phyloP scores from a whole-genome alignment of 2,329 filamentous ascomycete genomes.

The Alternaria metachromatica region DNA sequence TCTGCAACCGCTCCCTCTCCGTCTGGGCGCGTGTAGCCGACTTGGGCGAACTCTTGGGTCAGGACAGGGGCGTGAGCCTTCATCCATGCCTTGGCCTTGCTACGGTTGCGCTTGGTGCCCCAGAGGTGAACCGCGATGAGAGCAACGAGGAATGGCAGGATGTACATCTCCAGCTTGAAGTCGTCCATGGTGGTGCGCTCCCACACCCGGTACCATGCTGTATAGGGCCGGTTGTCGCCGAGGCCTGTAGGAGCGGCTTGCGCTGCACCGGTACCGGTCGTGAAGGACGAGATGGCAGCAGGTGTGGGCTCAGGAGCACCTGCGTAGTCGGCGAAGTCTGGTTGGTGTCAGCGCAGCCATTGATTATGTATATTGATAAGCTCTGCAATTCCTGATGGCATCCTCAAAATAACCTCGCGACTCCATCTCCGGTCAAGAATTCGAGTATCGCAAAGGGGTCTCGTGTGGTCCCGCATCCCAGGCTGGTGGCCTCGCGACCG shows the following conservation, averaged over 20 bases:
- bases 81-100: constrained; percentile 82
- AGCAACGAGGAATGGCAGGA: constrained; percentile 76
- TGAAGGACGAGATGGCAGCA: constrained; percentile 54
- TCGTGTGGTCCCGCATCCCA: constrained; percentile 10
- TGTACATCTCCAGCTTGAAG: constrained; percentile 85
- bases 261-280: constrained; percentile 47
- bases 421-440: neutral
- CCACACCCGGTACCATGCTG: constrained; percentile 96
- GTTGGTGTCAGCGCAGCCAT: constrained; percentile 3
- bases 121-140: constrained; percentile 81
- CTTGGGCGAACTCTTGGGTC: constrained; percentile 81
- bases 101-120: constrained; percentile 80
- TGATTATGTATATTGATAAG: neutral
- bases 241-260: constrained; percentile 50
- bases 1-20: constrained; percentile 47
- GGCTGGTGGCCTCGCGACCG: constrained; percentile 18
- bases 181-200: constrained; percentile 84
- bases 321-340: constrained; percentile 95
- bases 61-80: constrained; percentile 74
- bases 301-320: constrained; percentile 72
- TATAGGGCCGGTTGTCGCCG: constrained; percentile 69
- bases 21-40: constrained; percentile 69
- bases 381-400: neutral
- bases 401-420: neutral
- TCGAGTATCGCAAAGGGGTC: neutral